These are phyloP conservation scores for Sordariomycetes sp. DNA, from an alignment of 2,329 filamentous ascomycete genomes.

Conservation along the genomic window DNA sequence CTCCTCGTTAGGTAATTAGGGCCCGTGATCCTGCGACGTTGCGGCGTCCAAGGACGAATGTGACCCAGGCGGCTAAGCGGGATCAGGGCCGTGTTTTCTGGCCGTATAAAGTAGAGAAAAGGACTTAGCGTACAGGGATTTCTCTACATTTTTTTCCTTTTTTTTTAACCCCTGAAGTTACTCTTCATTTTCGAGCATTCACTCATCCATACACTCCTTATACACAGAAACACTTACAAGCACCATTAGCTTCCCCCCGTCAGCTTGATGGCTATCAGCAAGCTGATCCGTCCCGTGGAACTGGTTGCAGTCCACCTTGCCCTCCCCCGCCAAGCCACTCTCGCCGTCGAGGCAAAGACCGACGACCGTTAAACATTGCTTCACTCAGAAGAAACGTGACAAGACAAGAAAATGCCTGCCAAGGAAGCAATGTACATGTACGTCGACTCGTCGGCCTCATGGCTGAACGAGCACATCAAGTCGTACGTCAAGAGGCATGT, in stretches of 20 bases:
- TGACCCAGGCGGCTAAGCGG: too few species aligned
- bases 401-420: conserved; percentile 11
- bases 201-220: background rate
- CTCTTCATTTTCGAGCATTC: too few species aligned
- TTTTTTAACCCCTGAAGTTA: too few species aligned
- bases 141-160: too few species aligned
- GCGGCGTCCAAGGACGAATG: too few species aligned
- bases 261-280: conserved; percentile 1
- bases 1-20: too few species aligned
- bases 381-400: background rate
- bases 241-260: background rate
- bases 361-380: background rate
- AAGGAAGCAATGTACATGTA: conserved; percentile 15
- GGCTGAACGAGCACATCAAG: conserved; percentile 18
- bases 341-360: conserved; percentile 1
- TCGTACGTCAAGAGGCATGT: conserved; percentile 15
- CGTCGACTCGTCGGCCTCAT: conserved; percentile 11
- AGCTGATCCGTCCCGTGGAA: conserved; percentile 1
- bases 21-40: too few species aligned
- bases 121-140: too few species aligned
- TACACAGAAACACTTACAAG: background rate
- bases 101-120: too few species aligned
- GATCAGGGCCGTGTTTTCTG: too few species aligned
- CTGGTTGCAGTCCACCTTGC: background rate
- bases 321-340: conserved; percentile 4